Base-by-base conservation (phyloP, 1,284 basidiomycete species). In the Ceratobasidium sp. region DNA sequence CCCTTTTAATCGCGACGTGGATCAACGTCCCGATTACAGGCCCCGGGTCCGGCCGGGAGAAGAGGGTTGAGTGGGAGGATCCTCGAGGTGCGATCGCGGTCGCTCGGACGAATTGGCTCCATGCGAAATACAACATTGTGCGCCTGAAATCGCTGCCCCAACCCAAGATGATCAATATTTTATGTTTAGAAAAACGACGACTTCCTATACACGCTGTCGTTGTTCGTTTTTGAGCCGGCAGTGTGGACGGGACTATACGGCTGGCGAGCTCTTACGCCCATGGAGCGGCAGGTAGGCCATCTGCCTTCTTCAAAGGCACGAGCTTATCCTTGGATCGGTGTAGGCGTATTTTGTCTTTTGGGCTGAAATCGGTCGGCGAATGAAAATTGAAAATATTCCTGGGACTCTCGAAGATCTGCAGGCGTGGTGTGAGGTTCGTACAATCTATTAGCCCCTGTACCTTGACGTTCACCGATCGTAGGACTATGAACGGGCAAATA, bases 51-150 rank as follows among this genome's bases (percentile, higher is more conserved):
- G 66, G 66, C n/a, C 38, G 33, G 5, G 28, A 25, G 8, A 21
- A 42, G 51, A 38, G 28, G 25, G 21, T 25, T 14, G 28, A 58
- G 40, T 53, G 51, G 12, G 53, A 53, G 16, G 66, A 69, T 23
- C 66, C 66, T 12, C 36, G 66, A 16, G 66, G 66, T 21, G 66
- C 66, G 16, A 69, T 69, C 23, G 66, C 66, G 9, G 9, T 69
- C 21, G 66, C 66, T 18, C 66, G 66, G 16, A 69, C 66, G 12
- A 69, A 69, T 40, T 69, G 66, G 66, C 23, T 69, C n/a, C 66
- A 69, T 33, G 56, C 66, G 16, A 69, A 69, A 42, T 69, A 69
- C 53, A 25, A 33, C 8, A 69, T 69, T 23, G 66, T 69, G n/a
- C n/a, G 63, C n/a, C 48, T 28, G 3, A 40, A 40, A 8, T 53